Conservation (phyloP, 768 basidiomycete genomes). For the Russula dissimulans region DNA sequence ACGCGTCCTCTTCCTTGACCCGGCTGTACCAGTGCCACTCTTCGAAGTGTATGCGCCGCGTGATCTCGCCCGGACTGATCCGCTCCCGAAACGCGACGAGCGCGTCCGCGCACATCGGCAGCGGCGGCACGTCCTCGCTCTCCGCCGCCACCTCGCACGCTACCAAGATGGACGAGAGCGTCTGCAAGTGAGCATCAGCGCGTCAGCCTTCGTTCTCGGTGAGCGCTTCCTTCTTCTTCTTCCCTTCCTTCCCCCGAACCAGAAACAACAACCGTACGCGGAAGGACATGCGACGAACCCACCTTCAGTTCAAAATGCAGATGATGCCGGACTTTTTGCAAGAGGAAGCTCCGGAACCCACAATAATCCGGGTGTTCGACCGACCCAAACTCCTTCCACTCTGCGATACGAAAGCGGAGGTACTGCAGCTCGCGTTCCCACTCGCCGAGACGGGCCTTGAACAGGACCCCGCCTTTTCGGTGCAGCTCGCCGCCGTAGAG, state of each 20-base stretch:
- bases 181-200: too few species aligned
- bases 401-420: constrained; percentile 18
- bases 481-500: constrained; percentile 17
- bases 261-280: background rate
- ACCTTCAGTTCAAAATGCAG: constrained; percentile 19
- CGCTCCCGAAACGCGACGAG: constrained; percentile 15
- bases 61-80: constrained; percentile 16
- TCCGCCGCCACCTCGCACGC: constrained; percentile 12
- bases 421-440: constrained; percentile 20
- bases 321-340: constrained; percentile 13
- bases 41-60: constrained; percentile 13
- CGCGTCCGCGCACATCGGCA: background rate
- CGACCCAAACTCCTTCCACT: constrained; percentile 16
- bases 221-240: too few species aligned
- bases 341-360: constrained; percentile 12
- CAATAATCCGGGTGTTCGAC: constrained; percentile 16
- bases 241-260: too few species aligned
- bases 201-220: background rate
- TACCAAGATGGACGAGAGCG: constrained; percentile 13
- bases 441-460: constrained; percentile 15
- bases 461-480: constrained; percentile 8
- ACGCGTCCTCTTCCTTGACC: background rate
- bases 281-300: background rate
- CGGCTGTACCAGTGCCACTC: constrained; percentile 8
- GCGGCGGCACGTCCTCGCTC: constrained; percentile 14